Percentiles rank a stretch among this genome's conserved stretches.
Conservation (phyloP, 805 yeast species). For the Metschnikowia similis region DNA sequence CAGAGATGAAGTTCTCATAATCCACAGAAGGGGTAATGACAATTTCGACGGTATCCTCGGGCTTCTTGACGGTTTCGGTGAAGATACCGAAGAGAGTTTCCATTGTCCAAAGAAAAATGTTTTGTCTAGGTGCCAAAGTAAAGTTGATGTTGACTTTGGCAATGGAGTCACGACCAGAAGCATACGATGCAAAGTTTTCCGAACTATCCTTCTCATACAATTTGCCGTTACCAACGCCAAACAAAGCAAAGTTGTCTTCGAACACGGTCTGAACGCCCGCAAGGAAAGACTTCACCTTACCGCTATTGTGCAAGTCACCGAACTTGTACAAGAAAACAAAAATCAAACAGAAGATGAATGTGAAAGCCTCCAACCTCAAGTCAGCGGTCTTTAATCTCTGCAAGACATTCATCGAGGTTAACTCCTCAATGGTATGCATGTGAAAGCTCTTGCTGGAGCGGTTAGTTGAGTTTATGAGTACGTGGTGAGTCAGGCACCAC, state of each 20-base stretch:
- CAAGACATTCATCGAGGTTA: conserved; percentile 52
- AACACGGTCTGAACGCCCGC: conserved; percentile 48
- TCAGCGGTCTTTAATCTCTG: conserved; percentile 59
- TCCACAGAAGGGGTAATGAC: conserved; percentile 52
- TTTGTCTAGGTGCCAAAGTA: conserved; percentile 74
- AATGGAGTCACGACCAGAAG: conserved; percentile 83
- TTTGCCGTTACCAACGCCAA: conserved; percentile 51
- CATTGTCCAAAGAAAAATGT: conserved; percentile 59
- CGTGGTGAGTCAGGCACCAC: neutral
- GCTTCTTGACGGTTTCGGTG: conserved; percentile 50
- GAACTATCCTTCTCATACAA: conserved; percentile 59
- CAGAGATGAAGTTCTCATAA: conserved; percentile 71
- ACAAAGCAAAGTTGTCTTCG: conserved; percentile 69
- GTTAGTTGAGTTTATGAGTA: conserved; percentile 5
- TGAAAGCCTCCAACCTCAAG: conserved; percentile 71
- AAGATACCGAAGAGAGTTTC: conserved; percentile 60
- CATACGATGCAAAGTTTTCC: conserved; percentile 65
- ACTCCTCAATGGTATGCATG: conserved; percentile 45
- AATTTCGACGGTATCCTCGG: conserved; percentile 57
- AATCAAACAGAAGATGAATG: conserved; percentile 46
- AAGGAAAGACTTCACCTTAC: conserved; percentile 52
- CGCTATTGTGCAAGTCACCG: conserved; percentile 60
- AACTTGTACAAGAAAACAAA: conserved; percentile 49
- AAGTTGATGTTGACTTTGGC: conserved; percentile 58
- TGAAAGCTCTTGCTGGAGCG: conserved; percentile 14